These are phyloP conservation scores for Saccharomycopsis lassenensis DNA, from an alignment of 805 yeast genomes.

Conservation along the genomic window DNA sequence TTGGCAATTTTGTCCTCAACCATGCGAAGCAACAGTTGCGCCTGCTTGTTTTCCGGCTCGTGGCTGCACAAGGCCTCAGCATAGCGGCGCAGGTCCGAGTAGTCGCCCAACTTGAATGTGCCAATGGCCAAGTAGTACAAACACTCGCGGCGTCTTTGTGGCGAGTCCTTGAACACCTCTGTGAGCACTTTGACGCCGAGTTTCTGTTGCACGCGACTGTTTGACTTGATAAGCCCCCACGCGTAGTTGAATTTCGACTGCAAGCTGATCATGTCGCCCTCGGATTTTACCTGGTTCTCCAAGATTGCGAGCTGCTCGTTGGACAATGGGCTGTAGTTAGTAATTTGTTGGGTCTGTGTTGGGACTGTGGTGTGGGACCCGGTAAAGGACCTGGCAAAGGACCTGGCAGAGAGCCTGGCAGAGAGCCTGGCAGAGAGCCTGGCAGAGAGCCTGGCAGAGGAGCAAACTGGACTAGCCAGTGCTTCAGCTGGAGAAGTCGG, in stretches of 20 bases:
- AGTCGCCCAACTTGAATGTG: slow-evolving; percentile 80
- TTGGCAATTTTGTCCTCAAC: slow-evolving; percentile 77
- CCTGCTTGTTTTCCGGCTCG: slow-evolving; percentile 83
- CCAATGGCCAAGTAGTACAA: slow-evolving; percentile 83
- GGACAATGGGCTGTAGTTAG: slow-evolving; percentile 40
- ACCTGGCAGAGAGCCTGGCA: too few species aligned
- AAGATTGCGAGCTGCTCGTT: slow-evolving; percentile 67
- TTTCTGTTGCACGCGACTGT: slow-evolving; percentile 50
- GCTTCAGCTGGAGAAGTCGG: slow-evolving; percentile 1
- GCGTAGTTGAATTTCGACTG: slow-evolving; percentile 91
- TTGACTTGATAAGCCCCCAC: slow-evolving; percentile 86
- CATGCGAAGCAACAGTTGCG: slow-evolving; percentile 54
- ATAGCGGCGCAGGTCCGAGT: slow-evolving; percentile 73
- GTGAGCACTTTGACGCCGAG: slow-evolving; percentile 71
- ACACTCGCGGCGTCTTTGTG: slow-evolving; percentile 79
- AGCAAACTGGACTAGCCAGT: too few species aligned
- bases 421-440: too few species aligned
- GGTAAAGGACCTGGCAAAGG: too few species aligned
- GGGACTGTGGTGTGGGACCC: too few species aligned
- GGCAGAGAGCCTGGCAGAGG: too few species aligned
- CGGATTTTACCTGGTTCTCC: slow-evolving; percentile 66
- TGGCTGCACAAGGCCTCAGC: slow-evolving; percentile 63
- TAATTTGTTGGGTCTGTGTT: slow-evolving; percentile 1
- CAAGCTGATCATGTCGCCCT: slow-evolving; percentile 66
- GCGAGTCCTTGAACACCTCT: slow-evolving; percentile 59